These are phyloP conservation scores for Dioscorea dumetorum DNA, from an alignment of 106 monocot genomes.

Conservation along the genomic window DNA sequence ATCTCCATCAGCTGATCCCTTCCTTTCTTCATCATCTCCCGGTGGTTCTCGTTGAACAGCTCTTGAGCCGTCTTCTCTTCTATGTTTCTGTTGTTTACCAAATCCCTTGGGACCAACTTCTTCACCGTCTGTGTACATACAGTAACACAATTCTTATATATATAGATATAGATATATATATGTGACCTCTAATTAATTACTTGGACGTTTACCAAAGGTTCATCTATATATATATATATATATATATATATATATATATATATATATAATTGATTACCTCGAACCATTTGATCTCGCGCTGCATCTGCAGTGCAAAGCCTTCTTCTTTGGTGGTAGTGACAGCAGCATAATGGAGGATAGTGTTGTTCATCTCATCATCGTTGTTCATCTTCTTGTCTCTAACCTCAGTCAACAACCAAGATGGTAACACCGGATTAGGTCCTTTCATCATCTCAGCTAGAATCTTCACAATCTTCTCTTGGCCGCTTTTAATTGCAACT, in stretches of 20 bases:
- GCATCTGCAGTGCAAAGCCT: not conserved
- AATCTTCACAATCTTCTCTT: slow-evolving; percentile 11
- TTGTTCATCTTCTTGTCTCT: too few relatives aligned
- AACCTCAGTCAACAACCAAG: slow-evolving; percentile 4
- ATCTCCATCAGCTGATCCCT: slow-evolving; percentile 13
- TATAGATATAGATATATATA: too few relatives aligned
- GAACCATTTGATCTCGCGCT: not conserved
- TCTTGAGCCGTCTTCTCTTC: slow-evolving; percentile 28
- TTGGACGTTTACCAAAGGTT: too few relatives aligned
- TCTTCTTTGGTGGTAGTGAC: not conserved
- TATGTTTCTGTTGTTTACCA: slow-evolving; percentile 21
- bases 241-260: too few relatives aligned
- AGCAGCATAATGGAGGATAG: slow-evolving; percentile 7
- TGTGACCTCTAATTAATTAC: too few relatives aligned
- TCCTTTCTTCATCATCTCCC: slow-evolving; percentile 13
- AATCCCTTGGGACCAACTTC: slow-evolving; percentile 20
- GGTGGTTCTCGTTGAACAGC: slow-evolving; percentile 22
- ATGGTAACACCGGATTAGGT: slow-evolving; percentile 11
- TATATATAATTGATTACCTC: too few relatives aligned
- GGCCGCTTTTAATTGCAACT: slow-evolving; percentile 16
- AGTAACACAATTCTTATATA: too few relatives aligned
- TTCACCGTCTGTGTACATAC: slow-evolving; percentile 9
- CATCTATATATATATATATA: too few relatives aligned
- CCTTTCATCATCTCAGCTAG: not conserved
- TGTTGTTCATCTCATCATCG: slow-evolving; percentile 1